Evolutionary conservation across 345 rosid species (phyloP), one percentile per base, ranked within the genome.

Genomic region (Moricandia arvensis): DNA sequence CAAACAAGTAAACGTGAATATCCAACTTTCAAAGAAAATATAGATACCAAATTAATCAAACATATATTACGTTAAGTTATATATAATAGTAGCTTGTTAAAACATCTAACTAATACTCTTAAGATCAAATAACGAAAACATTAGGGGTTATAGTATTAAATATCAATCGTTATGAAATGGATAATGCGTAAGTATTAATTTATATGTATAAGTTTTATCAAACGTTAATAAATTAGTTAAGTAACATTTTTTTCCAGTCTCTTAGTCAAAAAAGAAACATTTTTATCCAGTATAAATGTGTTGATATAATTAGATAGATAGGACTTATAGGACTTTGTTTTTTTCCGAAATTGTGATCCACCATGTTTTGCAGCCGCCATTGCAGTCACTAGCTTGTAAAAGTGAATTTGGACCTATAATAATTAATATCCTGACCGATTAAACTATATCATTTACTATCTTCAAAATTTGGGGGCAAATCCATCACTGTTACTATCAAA

Each of bases 11-110:
- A 15, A 61, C 35, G 49, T 62, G 16, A 38, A 34, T 60, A 21
- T 75, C 30, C 37, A 60, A 68, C n/a, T 49, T 60, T 61, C 29
- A 15, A 67, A 10, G 34, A 18, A 24, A 2, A 3, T 51, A 17
- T 68, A 17, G 43, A 54, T 69, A 10, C 58, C 57, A 69, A 76
- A 38, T 15, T 55, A 69, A 54, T 15, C 34, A 69, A 18, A 69
- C 18, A 53, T 63, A 41, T 31, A 17, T 38, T 31, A 70, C 75
- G 75, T 76, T 9, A 70, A 69, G 71, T 63, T 63, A 55, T 31
- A 21, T 63, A 69, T 63, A 61, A 77, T 33, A n/a, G 61, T 69
- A 62, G 70, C 71, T 69, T 76, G 21, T 31, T 69, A 54, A 41
- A 53, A 53, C 71, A 69, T 57, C 49, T 54, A 76, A 75, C 63